Evolutionary conservation across 108 stramenopile species (phyloP).

Genomic region (Nitzschia putrida): DNA sequence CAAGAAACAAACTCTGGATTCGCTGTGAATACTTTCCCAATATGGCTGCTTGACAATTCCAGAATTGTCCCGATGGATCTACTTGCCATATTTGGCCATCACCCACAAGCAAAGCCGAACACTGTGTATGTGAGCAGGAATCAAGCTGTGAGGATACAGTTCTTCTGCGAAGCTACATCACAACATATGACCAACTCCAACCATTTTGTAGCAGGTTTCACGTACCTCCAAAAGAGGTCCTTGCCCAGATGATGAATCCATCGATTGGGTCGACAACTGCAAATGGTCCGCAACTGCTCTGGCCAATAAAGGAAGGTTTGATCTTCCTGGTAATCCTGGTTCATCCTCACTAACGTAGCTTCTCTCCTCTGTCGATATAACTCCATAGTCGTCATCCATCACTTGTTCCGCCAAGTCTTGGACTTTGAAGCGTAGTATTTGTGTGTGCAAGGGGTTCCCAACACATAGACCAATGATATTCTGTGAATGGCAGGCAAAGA

Average conservation of each 20-base stretch:
- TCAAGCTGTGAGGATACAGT: not conserved
- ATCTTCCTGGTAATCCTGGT: not conserved
- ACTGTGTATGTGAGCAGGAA: conserved; percentile 27
- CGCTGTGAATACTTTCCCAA: conserved; percentile 52
- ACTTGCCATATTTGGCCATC: conserved; percentile 61
- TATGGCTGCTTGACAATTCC: conserved; percentile 65
- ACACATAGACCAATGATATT: conserved; percentile 49
- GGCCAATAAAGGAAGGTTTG: conserved; percentile 34
- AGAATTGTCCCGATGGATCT: conserved; percentile 86
- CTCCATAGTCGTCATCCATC: not conserved
- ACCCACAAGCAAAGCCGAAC: conserved; percentile 59
- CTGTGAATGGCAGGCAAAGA: conserved; percentile 22
- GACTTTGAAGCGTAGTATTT: conserved; percentile 42
- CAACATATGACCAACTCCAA: too few relatives aligned
- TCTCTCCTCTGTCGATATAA: too few relatives aligned
- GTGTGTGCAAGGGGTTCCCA: conserved; percentile 61
- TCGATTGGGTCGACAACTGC: conserved; percentile 65
- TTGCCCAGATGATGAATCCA: not conserved
- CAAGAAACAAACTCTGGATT: not conserved
- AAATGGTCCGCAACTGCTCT: conserved; percentile 66
- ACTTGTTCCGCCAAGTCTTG: conserved; percentile 35
- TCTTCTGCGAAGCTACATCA: not conserved
- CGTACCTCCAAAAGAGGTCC: conserved; percentile 13
- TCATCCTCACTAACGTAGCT: not conserved
- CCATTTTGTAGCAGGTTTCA: too few relatives aligned